Evolutionary conservation across 768 basidiomycete genomes (phyloP).

Genomic region (Melanogaster broomeanus): DNA sequence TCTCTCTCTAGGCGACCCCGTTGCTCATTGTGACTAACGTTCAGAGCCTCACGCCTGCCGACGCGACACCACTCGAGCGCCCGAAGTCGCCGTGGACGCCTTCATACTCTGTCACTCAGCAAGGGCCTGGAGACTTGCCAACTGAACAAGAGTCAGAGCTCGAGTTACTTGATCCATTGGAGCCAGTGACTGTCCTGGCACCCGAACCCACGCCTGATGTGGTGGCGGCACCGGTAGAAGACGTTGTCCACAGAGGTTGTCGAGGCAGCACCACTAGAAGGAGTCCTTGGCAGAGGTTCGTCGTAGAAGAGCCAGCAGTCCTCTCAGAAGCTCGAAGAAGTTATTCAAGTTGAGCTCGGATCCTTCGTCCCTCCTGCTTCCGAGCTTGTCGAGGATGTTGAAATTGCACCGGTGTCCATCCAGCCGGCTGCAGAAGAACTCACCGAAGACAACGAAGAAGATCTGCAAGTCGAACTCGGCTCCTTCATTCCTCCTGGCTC

Average conservation of each 20-base stretch:
- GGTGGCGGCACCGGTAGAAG: conserved; percentile 2
- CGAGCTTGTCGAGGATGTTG: not conserved
- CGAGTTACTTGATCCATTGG: conserved; percentile 3
- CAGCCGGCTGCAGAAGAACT: not conserved
- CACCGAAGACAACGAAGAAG: not conserved
- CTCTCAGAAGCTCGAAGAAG: not conserved
- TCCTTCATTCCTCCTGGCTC: not conserved
- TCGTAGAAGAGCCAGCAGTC: not conserved
- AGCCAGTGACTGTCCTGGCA: not conserved
- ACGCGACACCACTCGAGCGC: conserved; percentile 33
- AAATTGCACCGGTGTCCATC: not conserved
- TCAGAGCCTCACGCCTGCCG: not conserved
- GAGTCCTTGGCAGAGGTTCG: not conserved
- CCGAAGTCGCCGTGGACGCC: conserved; percentile 55
- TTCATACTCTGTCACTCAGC: conserved; percentile 52
- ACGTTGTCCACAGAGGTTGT: conserved; percentile 5
- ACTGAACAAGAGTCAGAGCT: conserved; percentile 9
- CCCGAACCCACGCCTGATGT: not conserved
- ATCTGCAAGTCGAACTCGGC: not conserved
- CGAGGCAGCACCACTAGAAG: conserved; percentile 1
- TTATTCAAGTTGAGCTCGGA: not conserved
- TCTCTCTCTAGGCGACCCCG: not conserved
- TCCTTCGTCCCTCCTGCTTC: not conserved
- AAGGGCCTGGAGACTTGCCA: conserved; percentile 33
- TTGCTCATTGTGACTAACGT: not conserved